Conservation (phyloP, 78 protist species). For the Guillardia theta region DNA sequence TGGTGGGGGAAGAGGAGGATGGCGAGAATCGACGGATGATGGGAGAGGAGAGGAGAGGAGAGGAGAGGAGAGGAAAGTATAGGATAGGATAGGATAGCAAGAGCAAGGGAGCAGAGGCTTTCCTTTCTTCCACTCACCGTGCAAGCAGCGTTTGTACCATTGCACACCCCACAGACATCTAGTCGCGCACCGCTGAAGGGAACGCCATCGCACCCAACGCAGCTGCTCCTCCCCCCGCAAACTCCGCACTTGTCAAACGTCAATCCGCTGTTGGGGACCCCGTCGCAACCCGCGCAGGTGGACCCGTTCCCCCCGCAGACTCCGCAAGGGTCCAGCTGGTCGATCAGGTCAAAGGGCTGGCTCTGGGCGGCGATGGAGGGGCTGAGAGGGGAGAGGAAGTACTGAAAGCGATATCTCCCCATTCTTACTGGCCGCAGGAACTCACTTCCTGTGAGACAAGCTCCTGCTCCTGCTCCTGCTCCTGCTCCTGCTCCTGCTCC, state of each 20-base stretch:
- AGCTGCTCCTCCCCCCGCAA: neutral
- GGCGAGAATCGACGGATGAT: too few species aligned
- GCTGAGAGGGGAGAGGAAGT: neutral
- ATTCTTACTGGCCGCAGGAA: neutral
- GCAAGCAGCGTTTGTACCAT: neutral
- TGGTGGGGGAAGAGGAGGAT: too few species aligned
- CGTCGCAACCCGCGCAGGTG: slow-evolving; percentile 76
- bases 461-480: too few species aligned
- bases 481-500: too few species aligned
- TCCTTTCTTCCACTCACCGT: too few species aligned
- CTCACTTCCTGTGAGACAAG: neutral
- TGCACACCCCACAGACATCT: slow-evolving; percentile 22
- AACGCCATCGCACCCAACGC: neutral
- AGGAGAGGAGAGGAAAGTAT: too few species aligned
- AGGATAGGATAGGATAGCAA: too few species aligned
- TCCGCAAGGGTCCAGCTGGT: slow-evolving; percentile 62
- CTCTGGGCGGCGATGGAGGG: neutral
- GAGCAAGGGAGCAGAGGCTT: too few species aligned
- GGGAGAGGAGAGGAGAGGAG: too few species aligned
- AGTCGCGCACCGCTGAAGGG: neutral
- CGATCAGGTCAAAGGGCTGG: neutral
- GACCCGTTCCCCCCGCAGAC: slow-evolving; percentile 65
- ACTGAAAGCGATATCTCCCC: neutral
- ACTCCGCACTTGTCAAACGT: slow-evolving; percentile 53
- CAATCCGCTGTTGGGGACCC: slow-evolving; percentile 56